phyloP scores from a whole-genome alignment of 176 grass and related monocot species.

The Pontederia crassipes region DNA sequence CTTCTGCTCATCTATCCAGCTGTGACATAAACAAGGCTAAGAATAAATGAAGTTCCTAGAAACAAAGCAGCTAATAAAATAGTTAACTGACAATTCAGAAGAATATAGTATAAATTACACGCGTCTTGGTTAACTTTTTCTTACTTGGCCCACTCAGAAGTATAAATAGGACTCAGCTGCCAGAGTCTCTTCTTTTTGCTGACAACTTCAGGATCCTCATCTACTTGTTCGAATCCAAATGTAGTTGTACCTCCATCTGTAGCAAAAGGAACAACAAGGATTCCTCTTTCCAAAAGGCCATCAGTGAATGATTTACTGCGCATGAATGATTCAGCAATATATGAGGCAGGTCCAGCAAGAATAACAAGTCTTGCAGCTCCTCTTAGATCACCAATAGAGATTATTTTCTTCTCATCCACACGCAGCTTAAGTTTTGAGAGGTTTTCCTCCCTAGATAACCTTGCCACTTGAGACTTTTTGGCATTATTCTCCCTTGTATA shows the following conservation, averaged over 20 bases:
- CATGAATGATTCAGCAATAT: conserved; percentile 59
- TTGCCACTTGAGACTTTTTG: conserved; percentile 68
- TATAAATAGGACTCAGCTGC: conserved; percentile 61
- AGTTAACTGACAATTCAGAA: too few relatives aligned
- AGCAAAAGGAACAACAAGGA: conserved; percentile 64
- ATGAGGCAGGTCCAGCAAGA: conserved; percentile 55
- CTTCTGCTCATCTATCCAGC: conserved; percentile 88
- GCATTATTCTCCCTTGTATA: conserved; percentile 72
- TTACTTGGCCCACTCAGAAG: conserved; percentile 66
- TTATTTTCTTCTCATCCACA: conserved; percentile 30
- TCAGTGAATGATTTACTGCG: conserved; percentile 49
- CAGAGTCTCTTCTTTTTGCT: conserved; percentile 61
- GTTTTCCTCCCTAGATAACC: conserved; percentile 70
- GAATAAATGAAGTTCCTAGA: not conserved
- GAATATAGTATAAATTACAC: not conserved
- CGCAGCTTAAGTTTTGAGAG: conserved; percentile 66
- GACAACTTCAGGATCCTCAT: not conserved
- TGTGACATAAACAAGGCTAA: conserved; percentile 16
- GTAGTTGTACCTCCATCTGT: conserved; percentile 42
- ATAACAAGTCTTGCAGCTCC: conserved; percentile 75
- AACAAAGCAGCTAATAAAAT: not conserved
- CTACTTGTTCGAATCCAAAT: conserved; percentile 27
- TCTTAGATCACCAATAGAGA: conserved; percentile 54
- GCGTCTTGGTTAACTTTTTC: not conserved
- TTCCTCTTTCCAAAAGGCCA: conserved; percentile 63